Conservation (phyloP, 2,329 filamentous ascomycete species). For the Ophiostoma himal-ulmi region DNA sequence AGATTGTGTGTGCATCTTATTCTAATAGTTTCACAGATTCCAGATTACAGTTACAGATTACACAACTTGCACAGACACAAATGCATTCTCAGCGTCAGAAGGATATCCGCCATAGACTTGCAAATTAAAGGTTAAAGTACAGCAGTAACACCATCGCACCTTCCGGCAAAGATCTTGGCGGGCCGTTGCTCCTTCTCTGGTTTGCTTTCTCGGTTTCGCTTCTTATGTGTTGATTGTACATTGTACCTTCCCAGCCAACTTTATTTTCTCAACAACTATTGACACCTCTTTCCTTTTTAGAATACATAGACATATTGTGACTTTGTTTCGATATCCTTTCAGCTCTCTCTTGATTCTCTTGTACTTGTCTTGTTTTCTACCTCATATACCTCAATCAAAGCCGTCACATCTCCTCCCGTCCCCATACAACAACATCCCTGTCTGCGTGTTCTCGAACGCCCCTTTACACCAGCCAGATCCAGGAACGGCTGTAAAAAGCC, state of each 20-base stretch:
- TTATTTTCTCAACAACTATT: background rate
- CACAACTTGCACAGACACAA: no score
- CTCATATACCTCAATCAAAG: background rate
- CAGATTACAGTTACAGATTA: no score
- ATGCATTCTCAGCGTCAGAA: background rate
- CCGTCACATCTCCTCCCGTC: background rate
- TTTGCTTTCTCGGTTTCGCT: background rate
- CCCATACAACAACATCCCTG: background rate
- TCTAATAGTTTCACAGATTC: no score
- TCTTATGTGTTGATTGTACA: background rate
- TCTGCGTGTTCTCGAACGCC: background rate
- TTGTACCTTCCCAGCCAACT: background rate
- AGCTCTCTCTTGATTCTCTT: background rate
- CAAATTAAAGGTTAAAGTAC: no score
- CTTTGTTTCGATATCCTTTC: background rate
- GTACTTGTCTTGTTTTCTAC: background rate
- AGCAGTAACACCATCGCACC: background rate
- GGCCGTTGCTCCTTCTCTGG: background rate
- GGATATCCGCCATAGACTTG: background rate
- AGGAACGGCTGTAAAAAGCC: background rate
- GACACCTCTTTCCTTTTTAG: background rate
- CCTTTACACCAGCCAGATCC: conserved; percentile 6
- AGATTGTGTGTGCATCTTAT: no score
- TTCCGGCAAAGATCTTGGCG: background rate
- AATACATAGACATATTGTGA: background rate